phyloP scores from a whole-genome alignment of 768 basidiomycete genomes.

The Lanmaoa pseudosensibilis region DNA sequence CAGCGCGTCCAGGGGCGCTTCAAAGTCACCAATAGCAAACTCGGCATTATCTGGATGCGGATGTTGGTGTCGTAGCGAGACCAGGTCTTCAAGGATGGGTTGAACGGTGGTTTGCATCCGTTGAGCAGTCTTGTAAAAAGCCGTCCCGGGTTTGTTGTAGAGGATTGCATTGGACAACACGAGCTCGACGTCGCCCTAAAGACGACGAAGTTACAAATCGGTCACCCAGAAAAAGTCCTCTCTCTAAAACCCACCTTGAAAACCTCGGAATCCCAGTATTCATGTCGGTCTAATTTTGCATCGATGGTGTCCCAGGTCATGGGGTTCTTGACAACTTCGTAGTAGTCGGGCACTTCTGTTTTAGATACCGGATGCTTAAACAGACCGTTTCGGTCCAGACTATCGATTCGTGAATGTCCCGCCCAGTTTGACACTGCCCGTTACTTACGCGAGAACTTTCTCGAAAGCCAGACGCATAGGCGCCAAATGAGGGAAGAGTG shows the following conservation, averaged over 20 bases:
- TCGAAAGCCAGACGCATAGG: slow-evolving; percentile 65
- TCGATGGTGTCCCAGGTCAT: slow-evolving; percentile 90
- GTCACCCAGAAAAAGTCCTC: not conserved
- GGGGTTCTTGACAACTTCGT: slow-evolving; percentile 78
- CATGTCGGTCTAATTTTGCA: slow-evolving; percentile 73
- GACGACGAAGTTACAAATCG: not conserved
- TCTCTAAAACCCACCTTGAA: slow-evolving; percentile 56
- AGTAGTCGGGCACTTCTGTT: slow-evolving; percentile 85
- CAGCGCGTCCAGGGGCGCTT: slow-evolving; percentile 61
- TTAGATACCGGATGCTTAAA: slow-evolving; percentile 85
- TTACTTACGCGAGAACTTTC: slow-evolving; percentile 64
- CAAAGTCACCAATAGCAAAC: slow-evolving; percentile 64
- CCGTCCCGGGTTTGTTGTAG: slow-evolving; percentile 79
- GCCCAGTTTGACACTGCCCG: not conserved
- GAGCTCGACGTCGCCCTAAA: slow-evolving; percentile 75
- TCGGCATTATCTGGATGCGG: slow-evolving; percentile 5
- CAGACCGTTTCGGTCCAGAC: slow-evolving; percentile 68
- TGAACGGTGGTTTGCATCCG: slow-evolving; percentile 51
- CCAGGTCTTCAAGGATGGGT: slow-evolving; percentile 36
- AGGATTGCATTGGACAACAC: slow-evolving; percentile 82
- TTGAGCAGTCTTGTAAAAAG: slow-evolving; percentile 67
- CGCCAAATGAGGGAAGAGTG: slow-evolving; percentile 67
- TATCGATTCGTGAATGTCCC: slow-evolving; percentile 33
- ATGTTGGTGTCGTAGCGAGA: slow-evolving; percentile 19
- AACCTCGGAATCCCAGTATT: slow-evolving; percentile 73